Conservation (phyloP, 495 filamentous ascomycete genomes). For the Tuber umbilicatum region DNA sequence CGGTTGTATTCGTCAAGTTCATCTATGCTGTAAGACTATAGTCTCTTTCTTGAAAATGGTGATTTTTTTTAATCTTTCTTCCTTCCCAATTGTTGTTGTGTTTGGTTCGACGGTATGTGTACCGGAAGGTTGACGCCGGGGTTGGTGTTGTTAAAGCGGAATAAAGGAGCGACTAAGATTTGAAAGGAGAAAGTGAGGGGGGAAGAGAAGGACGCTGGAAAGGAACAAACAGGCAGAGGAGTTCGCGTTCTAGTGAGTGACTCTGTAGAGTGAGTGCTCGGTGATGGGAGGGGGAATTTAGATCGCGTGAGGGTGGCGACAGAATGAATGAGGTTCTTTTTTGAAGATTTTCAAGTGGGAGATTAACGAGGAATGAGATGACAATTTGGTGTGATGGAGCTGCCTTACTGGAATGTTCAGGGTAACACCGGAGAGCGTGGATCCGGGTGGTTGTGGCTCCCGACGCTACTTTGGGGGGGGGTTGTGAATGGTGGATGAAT, state of each 20-base stretch:
- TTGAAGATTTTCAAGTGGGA: background rate
- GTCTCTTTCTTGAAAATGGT: background rate
- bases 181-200: background rate
- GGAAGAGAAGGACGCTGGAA: background rate
- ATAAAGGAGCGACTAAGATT: slow-evolving; percentile 6
- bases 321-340: slow-evolving; percentile 12
- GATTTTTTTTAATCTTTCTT: background rate
- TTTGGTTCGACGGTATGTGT: background rate
- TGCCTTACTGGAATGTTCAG: background rate
- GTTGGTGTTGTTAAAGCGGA: slow-evolving; percentile 7
- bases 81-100: background rate
- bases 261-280: background rate
- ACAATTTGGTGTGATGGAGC: slow-evolving; percentile 2
- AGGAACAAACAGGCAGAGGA: background rate
- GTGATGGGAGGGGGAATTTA: background rate
- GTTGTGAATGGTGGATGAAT: background rate
- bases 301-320: slow-evolving; percentile 26
- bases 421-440: background rate
- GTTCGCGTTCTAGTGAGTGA: background rate
- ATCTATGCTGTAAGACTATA: background rate
- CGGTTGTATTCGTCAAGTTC: slow-evolving; percentile 43
- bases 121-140: background rate
- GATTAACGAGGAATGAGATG: background rate
- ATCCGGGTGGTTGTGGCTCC: background rate
- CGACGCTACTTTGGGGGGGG: background rate